These are phyloP conservation scores for Aspergillus cejpii DNA, from an alignment of 2,329 filamentous ascomycete species.

Conservation along the genomic window DNA sequence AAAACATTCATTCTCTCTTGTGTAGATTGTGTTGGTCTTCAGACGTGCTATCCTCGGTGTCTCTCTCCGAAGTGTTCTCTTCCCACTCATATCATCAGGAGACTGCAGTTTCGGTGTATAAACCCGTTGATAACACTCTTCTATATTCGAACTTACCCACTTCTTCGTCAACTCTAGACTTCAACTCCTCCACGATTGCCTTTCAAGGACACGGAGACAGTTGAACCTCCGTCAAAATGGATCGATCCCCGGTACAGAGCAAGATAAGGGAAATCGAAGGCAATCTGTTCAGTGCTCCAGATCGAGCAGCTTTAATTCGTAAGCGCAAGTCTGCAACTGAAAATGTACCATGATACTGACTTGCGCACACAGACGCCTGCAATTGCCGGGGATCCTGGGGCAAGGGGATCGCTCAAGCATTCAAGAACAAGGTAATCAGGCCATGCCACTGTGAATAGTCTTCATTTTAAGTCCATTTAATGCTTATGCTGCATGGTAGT, in stretches of 20 bases:
- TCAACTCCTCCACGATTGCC: not conserved
- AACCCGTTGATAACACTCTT: too few species aligned
- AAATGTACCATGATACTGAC: not conserved
- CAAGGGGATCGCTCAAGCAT: conserved; percentile 50
- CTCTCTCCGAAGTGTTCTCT: too few species aligned
- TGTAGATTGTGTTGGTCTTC: not conserved
- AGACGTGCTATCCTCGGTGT: too few species aligned
- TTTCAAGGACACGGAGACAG: not conserved
- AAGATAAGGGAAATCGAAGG: conserved; percentile 34
- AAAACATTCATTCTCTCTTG: not conserved
- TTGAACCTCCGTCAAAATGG: not conserved
- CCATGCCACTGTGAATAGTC: not conserved
- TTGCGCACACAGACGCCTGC: conserved; percentile 45
- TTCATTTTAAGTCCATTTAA: not conserved
- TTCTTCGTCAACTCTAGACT: not conserved
- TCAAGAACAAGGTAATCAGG: conserved; percentile 36
- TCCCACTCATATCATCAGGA: too few species aligned
- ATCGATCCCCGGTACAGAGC: not conserved
- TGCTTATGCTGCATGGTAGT: conserved; percentile 28
- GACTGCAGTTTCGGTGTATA: too few species aligned
- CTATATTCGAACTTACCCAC: too few species aligned
- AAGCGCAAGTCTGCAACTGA: conserved; percentile 7
- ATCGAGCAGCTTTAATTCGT: conserved; percentile 48
- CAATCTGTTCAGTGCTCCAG: conserved; percentile 50
- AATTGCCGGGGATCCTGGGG: conserved; percentile 55